phyloP scores from a whole-genome alignment of 2,329 filamentous ascomycete genomes.

The Grosmannia clavigera region DNA sequence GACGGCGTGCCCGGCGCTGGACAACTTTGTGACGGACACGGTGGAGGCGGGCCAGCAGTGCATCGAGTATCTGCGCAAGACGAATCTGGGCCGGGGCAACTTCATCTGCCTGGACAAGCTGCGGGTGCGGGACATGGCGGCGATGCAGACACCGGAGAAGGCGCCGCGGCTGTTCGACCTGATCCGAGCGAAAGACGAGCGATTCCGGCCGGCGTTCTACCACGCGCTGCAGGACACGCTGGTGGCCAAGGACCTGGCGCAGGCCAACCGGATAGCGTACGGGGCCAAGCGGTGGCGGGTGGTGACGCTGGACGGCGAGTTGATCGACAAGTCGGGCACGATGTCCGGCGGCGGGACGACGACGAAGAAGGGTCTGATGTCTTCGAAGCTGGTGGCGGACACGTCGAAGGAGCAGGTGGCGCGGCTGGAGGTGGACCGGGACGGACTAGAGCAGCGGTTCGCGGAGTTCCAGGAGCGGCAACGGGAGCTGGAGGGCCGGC shows the following conservation, averaged over 20 bases:
- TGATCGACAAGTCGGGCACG: conserved; percentile 96
- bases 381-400: conserved; percentile 82
- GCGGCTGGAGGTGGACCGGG: conserved; percentile 78
- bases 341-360: conserved; percentile 95
- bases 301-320: conserved; percentile 84
- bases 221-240: conserved; percentile 91
- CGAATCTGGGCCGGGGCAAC: conserved; percentile 89
- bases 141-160: conserved; percentile 80
- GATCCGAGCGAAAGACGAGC: conserved; percentile 76
- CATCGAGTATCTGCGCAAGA: conserved; percentile 94
- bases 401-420: conserved; percentile 77
- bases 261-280: conserved; percentile 94
- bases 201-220: conserved; percentile 84
- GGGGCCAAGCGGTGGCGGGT: conserved; percentile 90
- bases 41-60: conserved; percentile 96
- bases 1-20: conserved; percentile 79
- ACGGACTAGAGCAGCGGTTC: conserved; percentile 72
- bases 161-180: conserved; percentile 89
- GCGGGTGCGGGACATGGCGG: conserved; percentile 61
- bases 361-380: conserved; percentile 89
- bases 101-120: conserved; percentile 93
- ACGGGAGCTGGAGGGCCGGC: conserved; percentile 59
- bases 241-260: conserved; percentile 83
- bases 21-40: conserved; percentile 94
- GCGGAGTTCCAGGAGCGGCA: conserved; percentile 76